phyloP scores from a whole-genome alignment of 1,284 basidiomycete species.

The Baeospora myosura region DNA sequence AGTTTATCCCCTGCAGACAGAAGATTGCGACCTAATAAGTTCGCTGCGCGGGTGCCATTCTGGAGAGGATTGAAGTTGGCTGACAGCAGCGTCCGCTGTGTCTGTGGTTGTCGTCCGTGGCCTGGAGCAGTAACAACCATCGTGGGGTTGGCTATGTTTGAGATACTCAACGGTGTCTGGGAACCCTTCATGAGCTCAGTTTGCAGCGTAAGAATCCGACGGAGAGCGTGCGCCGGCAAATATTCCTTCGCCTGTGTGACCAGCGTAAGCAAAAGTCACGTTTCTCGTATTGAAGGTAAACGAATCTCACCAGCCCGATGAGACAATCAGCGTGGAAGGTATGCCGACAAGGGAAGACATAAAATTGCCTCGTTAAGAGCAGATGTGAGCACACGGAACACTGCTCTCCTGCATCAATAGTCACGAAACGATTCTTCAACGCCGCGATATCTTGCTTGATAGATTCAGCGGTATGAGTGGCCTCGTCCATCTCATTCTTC shows the following conservation, averaged over 20 bases:
- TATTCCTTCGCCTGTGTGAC: slow-evolving; percentile 77
- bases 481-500: slow-evolving; percentile 94
- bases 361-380: slow-evolving; percentile 87
- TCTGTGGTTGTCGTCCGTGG: slow-evolving; percentile 34
- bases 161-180: slow-evolving; percentile 25
- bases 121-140: no score
- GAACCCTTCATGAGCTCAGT: slow-evolving; percentile 66
- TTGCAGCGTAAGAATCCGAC: slow-evolving; percentile 80
- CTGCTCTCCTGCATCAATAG: slow-evolving; percentile 81
- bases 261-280: slow-evolving; percentile 5
- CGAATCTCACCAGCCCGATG: slow-evolving; percentile 71
- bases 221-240: slow-evolving; percentile 71
- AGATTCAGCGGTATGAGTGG: slow-evolving; percentile 84
- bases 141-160: slow-evolving; percentile 26
- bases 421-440: slow-evolving; percentile 87
- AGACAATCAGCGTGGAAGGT: slow-evolving; percentile 94
- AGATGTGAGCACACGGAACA: slow-evolving; percentile 77
- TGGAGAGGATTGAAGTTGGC: slow-evolving; percentile 61
- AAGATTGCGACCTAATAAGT: slow-evolving; percentile 71
- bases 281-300: slow-evolving; percentile 3
- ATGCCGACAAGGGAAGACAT: slow-evolving; percentile 97
- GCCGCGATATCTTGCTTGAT: slow-evolving; percentile 90
- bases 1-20: slow-evolving; percentile 84
- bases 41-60: slow-evolving; percentile 52
- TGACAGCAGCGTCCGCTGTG: slow-evolving; percentile 65